Base-by-base conservation (phyloP, 305 asterid species). In the Ilex paraguariensis region DNA sequence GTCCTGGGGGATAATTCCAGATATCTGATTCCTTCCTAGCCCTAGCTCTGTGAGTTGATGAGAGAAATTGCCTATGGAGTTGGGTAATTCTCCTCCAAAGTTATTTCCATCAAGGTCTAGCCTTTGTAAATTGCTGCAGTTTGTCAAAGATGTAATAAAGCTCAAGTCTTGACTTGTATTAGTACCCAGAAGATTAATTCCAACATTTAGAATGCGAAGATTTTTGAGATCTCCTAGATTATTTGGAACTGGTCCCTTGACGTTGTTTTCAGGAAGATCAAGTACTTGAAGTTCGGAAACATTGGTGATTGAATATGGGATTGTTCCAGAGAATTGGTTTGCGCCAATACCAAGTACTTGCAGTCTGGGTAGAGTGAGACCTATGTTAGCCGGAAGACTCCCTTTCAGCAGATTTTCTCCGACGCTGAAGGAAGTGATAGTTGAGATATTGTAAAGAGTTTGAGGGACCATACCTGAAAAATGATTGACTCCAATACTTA, bases 41-140 rank as follows among this genome's bases (percentile, higher is more conserved):
- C n/a, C n/a, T n/a, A n/a, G n/a, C n/a, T 36, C 15, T 3, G 5
- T 3, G 4, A 73, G 75, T 11, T 55, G 39, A 10, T 21, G 53
- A 14, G 79, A 74, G 36, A 74, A 59, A 53, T 74, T 74, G 28
- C 57, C 60, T 21, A 69, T 62, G 3, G 69, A 61, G 7, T 4
- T 14, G 1, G 79, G 75, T 21, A 69, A 40, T 13, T 69, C 56
- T 30, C 75, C 73, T 2, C 70, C 70, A 57, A 74, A 70, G 12
- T 42, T 42, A 42, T 42, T 42, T 42, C 12, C 10, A 3, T 42
- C 12, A 7, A 42, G 1, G 8, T 42, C 1, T 11, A 42, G 48
- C 10, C 8, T 7, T 7, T 42, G 10, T 42, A 42, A 11, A 42
- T 42, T 42, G 48, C 10, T 42, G 48, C 10, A 7, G 12, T 42